Evolutionary conservation across 768 basidiomycete genomes (phyloP).

Genomic region (Leucocoprinus sp.): DNA sequence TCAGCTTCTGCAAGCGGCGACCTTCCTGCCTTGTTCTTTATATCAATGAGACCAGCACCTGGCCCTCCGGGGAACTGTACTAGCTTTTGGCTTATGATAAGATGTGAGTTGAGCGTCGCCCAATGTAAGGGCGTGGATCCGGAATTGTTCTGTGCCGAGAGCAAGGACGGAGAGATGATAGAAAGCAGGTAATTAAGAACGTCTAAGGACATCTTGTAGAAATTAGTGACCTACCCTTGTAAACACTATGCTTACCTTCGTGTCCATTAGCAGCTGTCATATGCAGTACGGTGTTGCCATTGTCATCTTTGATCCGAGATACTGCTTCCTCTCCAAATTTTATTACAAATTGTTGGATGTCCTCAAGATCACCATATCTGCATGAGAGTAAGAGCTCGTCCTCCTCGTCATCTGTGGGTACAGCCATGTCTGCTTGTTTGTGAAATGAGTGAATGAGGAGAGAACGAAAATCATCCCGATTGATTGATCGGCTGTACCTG

Average conservation of each 20-base stretch:
- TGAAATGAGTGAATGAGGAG: constrained; percentile 7
- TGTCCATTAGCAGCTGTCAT: constrained; percentile 91
- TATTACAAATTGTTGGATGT: constrained; percentile 58
- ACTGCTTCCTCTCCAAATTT: constrained; percentile 47
- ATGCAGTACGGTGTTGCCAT: constrained; percentile 75
- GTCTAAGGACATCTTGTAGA: constrained; percentile 50
- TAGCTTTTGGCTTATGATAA: constrained; percentile 50
- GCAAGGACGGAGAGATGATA: constrained; percentile 40
- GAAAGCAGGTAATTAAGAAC: constrained; percentile 69
- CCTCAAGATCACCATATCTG: constrained; percentile 83
- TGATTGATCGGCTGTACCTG: too few relatives aligned
- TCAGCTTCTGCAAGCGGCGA: constrained; percentile 82
- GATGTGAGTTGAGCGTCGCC: constrained; percentile 81
- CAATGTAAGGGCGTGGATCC: constrained; percentile 87
- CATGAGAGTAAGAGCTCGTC: constrained; percentile 77
- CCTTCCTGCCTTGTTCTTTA: constrained; percentile 63
- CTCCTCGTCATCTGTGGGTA: constrained; percentile 41
- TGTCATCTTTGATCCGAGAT: constrained; percentile 52
- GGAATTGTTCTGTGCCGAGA: constrained; percentile 57
- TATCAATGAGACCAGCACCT: constrained; percentile 63
- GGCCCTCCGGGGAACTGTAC: constrained; percentile 50
- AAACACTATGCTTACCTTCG: constrained; percentile 43
- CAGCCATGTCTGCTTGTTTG: constrained; percentile 10
- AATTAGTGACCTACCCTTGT: constrained; percentile 25
- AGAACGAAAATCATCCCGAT: too few relatives aligned